Conservation (phyloP, 2,329 filamentous ascomycete species). For the Parafenestella ontariensis region DNA sequence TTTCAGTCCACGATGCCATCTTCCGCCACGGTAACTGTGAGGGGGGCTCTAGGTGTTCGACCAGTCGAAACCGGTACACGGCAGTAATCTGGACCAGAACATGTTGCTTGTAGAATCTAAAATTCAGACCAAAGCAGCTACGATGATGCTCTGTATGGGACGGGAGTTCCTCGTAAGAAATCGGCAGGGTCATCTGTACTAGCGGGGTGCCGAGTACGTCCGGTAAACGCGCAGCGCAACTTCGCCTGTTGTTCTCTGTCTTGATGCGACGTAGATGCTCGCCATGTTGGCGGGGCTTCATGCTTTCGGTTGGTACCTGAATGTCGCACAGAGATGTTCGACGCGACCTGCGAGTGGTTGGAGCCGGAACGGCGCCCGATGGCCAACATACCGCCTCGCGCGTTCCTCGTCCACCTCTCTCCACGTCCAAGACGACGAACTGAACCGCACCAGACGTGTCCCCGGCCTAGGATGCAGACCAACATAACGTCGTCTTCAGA, state of each 20-base stretch:
- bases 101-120: background rate
- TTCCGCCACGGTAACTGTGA: conserved; percentile 1
- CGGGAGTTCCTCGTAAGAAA: conserved; percentile 16
- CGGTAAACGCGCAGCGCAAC: too few species aligned
- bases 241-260: too few species aligned
- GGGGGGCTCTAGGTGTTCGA: background rate
- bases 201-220: background rate
- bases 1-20: conserved; percentile 7
- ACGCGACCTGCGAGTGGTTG: background rate
- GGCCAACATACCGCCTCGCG: background rate
- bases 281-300: background rate
- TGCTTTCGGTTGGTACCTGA: background rate
- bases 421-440: background rate
- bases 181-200: background rate
- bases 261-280: background rate
- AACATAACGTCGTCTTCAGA: conserved; percentile 11
- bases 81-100: conserved; percentile 8
- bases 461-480: conserved; percentile 18
- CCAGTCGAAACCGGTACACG: conserved; percentile 3
- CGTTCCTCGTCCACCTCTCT: background rate
- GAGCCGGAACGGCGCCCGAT: background rate
- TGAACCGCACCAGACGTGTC: conserved; percentile 9
- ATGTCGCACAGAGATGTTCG: background rate
- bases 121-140: conserved; percentile 15
- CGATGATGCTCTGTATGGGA: conserved; percentile 11